Conservation (phyloP, 2,329 filamentous ascomycete genomes). For the Westerdykella aurantiaca region DNA sequence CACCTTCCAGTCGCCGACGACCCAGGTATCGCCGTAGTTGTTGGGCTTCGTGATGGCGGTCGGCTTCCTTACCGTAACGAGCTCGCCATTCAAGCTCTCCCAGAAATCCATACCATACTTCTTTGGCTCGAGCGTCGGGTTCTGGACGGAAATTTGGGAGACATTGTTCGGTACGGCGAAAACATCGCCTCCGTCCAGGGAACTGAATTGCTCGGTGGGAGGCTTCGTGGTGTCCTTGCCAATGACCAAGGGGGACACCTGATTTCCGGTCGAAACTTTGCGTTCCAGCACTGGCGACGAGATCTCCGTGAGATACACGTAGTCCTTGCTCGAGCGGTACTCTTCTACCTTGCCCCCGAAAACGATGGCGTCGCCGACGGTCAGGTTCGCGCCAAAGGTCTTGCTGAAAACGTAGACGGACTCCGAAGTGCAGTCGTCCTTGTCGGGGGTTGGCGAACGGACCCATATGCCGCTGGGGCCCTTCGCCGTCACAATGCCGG, state of each 20-base stretch:
- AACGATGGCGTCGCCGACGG: conserved; percentile 58
- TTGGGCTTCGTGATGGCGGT: conserved; percentile 57
- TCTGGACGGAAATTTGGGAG: conserved; percentile 52
- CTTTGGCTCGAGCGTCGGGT: conserved; percentile 56
- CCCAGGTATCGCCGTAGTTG: conserved; percentile 62
- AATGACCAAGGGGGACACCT: conserved; percentile 54
- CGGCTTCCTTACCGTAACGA: conserved; percentile 58
- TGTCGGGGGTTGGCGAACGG: conserved; percentile 54
- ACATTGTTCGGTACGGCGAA: conserved; percentile 60
- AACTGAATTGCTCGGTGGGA: conserved; percentile 56
- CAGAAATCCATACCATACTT: conserved; percentile 67
- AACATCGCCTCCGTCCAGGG: conserved; percentile 59
- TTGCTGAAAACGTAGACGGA: conserved; percentile 60
- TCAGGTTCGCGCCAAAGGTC: conserved; percentile 47
- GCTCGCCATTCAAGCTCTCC: conserved; percentile 63
- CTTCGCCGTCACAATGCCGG: conserved; percentile 61
- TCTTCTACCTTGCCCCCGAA: conserved; percentile 57
- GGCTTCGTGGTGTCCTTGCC: conserved; percentile 53
- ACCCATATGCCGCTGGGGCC: conserved; percentile 59
- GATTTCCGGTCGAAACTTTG: conserved; percentile 50
- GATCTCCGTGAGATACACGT: conserved; percentile 62
- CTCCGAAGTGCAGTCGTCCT: conserved; percentile 55
- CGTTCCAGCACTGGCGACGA: conserved; percentile 50
- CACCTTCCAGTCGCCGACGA: conserved; percentile 58
- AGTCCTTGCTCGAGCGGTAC: conserved; percentile 51